Conservation (phyloP, 495 filamentous ascomycete species). For the Aspergillus sparsus region DNA sequence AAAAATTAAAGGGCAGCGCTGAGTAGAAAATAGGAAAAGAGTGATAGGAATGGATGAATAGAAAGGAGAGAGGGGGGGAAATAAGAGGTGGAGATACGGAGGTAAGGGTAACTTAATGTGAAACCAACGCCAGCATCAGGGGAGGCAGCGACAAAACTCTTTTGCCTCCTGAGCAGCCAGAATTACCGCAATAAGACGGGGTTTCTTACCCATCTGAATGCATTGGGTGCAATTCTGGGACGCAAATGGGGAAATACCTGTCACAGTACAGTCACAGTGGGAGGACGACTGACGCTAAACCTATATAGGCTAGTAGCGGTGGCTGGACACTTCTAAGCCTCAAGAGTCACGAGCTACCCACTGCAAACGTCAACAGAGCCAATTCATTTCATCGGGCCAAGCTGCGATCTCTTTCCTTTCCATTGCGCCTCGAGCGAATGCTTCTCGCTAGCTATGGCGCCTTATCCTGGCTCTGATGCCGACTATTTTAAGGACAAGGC, state of each 20-base stretch:
- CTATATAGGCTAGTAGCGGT: slow-evolving; percentile 21
- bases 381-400: neutral
- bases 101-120: slow-evolving; percentile 10
- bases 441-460: slow-evolving; percentile 52
- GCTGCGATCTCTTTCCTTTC: slow-evolving; percentile 17
- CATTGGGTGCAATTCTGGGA: neutral
- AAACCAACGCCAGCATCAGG: slow-evolving; percentile 18
- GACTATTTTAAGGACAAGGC: slow-evolving; percentile 80
- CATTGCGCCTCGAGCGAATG: slow-evolving; percentile 27
- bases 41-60: slow-evolving; percentile 18
- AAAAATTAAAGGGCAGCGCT: slow-evolving; percentile 5
- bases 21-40: slow-evolving; percentile 1
- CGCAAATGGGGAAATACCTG: slow-evolving; percentile 21
- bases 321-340: slow-evolving; percentile 25
- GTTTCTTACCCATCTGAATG: slow-evolving; percentile 16
- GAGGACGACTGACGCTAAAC: slow-evolving; percentile 20
- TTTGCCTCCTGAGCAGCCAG: slow-evolving; percentile 17
- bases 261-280: slow-evolving; percentile 23
- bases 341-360: slow-evolving; percentile 13
- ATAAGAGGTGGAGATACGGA: slow-evolving; percentile 17
- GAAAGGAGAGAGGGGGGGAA: slow-evolving; percentile 17
- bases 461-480: slow-evolving; percentile 73
- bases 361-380: slow-evolving; percentile 21
- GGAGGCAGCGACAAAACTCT: slow-evolving; percentile 22
- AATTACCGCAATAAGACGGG: slow-evolving; percentile 14